Base-by-base conservation (phyloP, 1,284 basidiomycete species). In the Ustilago loliicola region DNA sequence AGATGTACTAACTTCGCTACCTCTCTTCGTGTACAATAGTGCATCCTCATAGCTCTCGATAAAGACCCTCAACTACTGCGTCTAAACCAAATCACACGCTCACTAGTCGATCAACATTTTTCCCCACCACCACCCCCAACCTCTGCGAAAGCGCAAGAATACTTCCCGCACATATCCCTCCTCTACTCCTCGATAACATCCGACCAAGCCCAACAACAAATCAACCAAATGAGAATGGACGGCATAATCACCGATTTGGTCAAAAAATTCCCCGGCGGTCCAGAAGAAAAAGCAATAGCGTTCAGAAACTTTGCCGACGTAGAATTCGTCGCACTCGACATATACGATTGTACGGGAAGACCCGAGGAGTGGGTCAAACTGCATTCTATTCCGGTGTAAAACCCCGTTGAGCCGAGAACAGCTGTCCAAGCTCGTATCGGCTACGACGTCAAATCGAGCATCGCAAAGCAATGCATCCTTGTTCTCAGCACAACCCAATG, bases 81-180 rank as follows among this genome's bases (percentile, higher is more conserved):
- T 0, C 66, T 77, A 9, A 55, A 77, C 51, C n/a, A 23, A 10
- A 50, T 62, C 58, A 53, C 60, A 7, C 32, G 42, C n/a, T 15
- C 17, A 2, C 50, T 38, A 0, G 47, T 77, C 9, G 25, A 65
- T 27, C 17, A 51, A 9, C 23, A 50, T 51, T 68, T 62, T 11
- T 66, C 61, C n/a, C 50, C 66, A 27, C 72, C 62, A 7, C 55
- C 36, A 3, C 17, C 36, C 32, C 11, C 66, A 9, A 9, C 13
- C 6, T 13, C 62, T 10, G 25, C 23, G n/a, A 21, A 51, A 29
- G n/a, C 50, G 19, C 30, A 29, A 36, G 27, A n/a, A 15, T 77
- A 66, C 66, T 72, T 77, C 47, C 75, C 75, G 0, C 74, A 77
- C 70, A 59, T 72, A 52, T 77, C 75, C 1, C 63, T 77, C 34